These are phyloP conservation scores for Penicillium paradoxum DNA, from an alignment of 495 filamentous ascomycete genomes.

Conservation along the genomic window DNA sequence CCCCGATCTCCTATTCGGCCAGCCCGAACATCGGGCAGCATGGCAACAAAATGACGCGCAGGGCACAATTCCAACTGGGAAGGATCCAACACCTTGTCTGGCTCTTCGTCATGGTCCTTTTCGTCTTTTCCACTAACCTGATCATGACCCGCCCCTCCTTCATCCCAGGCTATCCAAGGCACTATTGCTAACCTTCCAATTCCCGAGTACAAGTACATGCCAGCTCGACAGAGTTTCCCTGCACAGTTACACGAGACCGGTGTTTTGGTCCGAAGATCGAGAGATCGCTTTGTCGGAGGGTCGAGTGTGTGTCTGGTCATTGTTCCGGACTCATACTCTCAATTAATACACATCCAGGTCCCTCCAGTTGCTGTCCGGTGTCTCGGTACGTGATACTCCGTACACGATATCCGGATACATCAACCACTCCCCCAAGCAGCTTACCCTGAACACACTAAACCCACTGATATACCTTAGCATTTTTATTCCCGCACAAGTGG, in stretches of 20 bases:
- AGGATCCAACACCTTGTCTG: background rate
- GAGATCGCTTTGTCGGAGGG: background rate
- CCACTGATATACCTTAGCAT: too few species aligned
- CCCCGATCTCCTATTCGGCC: background rate
- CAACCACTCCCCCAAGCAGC: too few species aligned
- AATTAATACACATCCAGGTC: too few species aligned
- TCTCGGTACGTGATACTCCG: too few species aligned
- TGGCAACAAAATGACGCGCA: conserved; percentile 21
- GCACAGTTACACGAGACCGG: conserved; percentile 20
- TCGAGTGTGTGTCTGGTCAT: too few species aligned
- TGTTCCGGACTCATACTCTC: background rate
- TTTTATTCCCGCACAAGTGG: conserved; percentile 23
- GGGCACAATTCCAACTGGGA: background rate
- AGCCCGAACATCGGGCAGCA: conserved; percentile 20
- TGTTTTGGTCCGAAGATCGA: conserved; percentile 9
- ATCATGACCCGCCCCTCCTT: conserved; percentile 18
- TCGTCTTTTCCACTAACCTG: background rate
- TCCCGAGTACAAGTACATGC: conserved; percentile 1
- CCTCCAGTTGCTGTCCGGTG: too few species aligned
- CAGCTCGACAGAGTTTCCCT: conserved; percentile 8
- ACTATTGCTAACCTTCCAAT: background rate
- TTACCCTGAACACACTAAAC: too few species aligned
- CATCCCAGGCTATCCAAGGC: conserved; percentile 6
- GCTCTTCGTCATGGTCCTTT: conserved; percentile 11
- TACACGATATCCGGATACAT: too few species aligned